Evolutionary conservation across 768 basidiomycete species (phyloP).

Genomic region (Lentinus brumalis): DNA sequence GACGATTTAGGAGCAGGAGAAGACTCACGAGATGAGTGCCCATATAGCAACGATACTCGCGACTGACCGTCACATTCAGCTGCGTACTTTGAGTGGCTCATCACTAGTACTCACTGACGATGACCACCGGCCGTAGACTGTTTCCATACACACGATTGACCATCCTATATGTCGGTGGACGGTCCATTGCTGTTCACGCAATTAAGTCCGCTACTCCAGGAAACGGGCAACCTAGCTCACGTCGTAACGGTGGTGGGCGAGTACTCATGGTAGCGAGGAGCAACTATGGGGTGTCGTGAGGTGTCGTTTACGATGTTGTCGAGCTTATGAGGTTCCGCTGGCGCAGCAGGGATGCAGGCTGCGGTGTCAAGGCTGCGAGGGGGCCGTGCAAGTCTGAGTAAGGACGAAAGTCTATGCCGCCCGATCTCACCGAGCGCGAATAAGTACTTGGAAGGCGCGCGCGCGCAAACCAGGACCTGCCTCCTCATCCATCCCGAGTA

Average conservation of each 20-base stretch:
- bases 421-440: too few species aligned
- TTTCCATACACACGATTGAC: constrained; percentile 55
- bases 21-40: constrained; percentile 62
- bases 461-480: too few species aligned
- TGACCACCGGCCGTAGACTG: constrained; percentile 65
- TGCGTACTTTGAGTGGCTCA: too few species aligned
- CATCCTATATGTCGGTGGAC: constrained; percentile 60
- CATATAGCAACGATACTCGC: constrained; percentile 56
- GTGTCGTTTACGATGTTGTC: too few species aligned
- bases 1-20: not conserved
- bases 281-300: not conserved
- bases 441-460: too few species aligned
- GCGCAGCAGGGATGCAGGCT: too few species aligned
- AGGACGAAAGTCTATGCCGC: too few species aligned
- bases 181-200: not conserved
- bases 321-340: not conserved
- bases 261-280: constrained; percentile 7
- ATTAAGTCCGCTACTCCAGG: not conserved
- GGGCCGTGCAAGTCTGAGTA: too few species aligned
- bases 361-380: too few species aligned
- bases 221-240: constrained; percentile 1
- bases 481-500: too few species aligned
- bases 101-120: constrained; percentile 32
- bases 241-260: constrained; percentile 13
- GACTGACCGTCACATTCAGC: constrained; percentile 25